These are phyloP conservation scores for Leptographium wingfieldii DNA, from an alignment of 2,329 filamentous ascomycete species.

Conservation along the genomic window DNA sequence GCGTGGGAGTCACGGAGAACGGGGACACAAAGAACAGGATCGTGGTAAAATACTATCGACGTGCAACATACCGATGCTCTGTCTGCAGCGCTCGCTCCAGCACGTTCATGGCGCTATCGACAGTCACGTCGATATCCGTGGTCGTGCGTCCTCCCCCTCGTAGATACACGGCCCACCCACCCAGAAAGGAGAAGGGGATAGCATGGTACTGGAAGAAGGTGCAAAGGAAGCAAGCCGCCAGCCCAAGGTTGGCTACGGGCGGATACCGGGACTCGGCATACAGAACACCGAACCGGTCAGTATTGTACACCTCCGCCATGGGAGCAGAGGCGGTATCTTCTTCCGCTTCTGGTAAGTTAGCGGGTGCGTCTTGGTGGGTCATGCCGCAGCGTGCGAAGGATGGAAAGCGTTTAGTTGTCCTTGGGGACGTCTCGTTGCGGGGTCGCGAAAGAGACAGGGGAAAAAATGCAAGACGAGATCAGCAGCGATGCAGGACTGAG, in stretches of 20 bases:
- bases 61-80: constrained; percentile 3
- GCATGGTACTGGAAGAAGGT: constrained; percentile 5
- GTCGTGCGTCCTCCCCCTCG: constrained; percentile 6
- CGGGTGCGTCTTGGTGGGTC: background rate
- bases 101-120: constrained; percentile 3
- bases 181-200: constrained; percentile 9
- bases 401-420: background rate
- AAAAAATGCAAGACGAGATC: background rate
- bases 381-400: background rate
- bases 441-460: background rate
- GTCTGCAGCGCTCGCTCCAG: constrained; percentile 4
- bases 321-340: background rate
- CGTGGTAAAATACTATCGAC: background rate
- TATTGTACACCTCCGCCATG: constrained; percentile 11
- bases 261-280: constrained; percentile 5
- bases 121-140: constrained; percentile 8
- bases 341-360: background rate
- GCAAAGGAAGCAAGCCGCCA: constrained; percentile 8
- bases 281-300: constrained; percentile 9
- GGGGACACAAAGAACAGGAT: background rate
- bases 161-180: constrained; percentile 11
- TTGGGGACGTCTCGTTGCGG: background rate
- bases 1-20: background rate
- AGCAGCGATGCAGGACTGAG: background rate
- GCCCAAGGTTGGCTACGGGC: constrained; percentile 6